These are phyloP conservation scores for Amyloporia xantha DNA, from an alignment of 768 basidiomycete species.

Conservation along the genomic window DNA sequence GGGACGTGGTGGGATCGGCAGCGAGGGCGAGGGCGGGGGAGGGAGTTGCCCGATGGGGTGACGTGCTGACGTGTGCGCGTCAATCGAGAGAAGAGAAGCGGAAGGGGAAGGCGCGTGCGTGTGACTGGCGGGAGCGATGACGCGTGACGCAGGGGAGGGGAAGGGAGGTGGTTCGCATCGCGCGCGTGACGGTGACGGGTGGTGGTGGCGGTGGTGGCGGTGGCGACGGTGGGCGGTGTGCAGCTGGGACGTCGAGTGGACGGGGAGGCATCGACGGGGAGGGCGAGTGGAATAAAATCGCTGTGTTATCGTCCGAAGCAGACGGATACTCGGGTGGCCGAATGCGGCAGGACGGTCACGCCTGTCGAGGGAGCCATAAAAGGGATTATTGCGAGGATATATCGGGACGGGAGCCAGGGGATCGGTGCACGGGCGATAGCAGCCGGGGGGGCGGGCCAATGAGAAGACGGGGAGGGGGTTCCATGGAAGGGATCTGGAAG, in stretches of 20 bases:
- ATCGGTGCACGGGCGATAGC: neutral
- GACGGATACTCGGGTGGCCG: slow-evolving; percentile 10
- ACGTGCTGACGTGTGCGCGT: neutral
- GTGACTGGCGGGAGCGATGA: slow-evolving; percentile 6
- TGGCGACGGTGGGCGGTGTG: neutral
- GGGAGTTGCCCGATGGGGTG: too few relatives aligned
- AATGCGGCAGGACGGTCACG: slow-evolving; percentile 7
- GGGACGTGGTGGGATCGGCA: too few relatives aligned
- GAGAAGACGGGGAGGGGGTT: slow-evolving; percentile 4
- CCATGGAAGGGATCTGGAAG: slow-evolving; percentile 15
- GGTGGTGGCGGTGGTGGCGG: slow-evolving; percentile 8
- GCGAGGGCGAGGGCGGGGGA: too few relatives aligned
- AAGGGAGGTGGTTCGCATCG: too few relatives aligned
- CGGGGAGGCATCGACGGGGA: slow-evolving; percentile 1
- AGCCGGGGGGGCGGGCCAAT: slow-evolving; percentile 15
- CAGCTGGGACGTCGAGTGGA: neutral
- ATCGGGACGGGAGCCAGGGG: slow-evolving; percentile 7
- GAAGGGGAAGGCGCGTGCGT: neutral
- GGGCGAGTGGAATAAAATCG: neutral
- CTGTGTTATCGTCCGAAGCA: slow-evolving; percentile 13
- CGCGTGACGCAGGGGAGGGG: slow-evolving; percentile 2
- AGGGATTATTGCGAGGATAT: slow-evolving; percentile 17
- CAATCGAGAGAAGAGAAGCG: neutral
- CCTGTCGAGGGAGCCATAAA: slow-evolving; percentile 9
- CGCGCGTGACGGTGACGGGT: neutral